Evolutionary conservation across 441 rosid species (phyloP).

Genomic region (Mallotus repandus): DNA sequence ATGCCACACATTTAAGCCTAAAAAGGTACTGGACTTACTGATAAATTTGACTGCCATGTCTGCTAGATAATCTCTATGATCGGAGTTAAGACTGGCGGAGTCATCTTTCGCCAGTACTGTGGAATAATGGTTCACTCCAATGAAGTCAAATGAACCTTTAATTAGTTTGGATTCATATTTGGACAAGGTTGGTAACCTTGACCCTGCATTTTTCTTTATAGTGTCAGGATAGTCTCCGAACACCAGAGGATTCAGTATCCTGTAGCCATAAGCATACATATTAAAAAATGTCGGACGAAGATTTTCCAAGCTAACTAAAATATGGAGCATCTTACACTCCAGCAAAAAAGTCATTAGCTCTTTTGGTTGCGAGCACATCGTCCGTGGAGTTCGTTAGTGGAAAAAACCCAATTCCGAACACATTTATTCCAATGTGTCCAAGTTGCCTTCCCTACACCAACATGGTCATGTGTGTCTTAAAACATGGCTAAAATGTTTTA

Average conservation of each 20-base stretch:
- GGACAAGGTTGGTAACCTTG: conserved; percentile 59
- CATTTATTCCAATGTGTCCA: conserved; percentile 53
- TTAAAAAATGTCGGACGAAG: not conserved
- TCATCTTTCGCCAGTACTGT: conserved; percentile 28
- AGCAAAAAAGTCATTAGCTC: conserved; percentile 44
- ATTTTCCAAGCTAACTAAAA: not conserved
- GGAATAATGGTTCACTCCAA: conserved; percentile 56
- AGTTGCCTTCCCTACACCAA: conserved; percentile 53
- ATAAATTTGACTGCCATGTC: conserved; percentile 38
- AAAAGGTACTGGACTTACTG: conserved; percentile 28
- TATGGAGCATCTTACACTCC: conserved; percentile 52
- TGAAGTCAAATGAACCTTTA: conserved; percentile 59
- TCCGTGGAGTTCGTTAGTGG: conserved; percentile 49
- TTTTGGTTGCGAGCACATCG: conserved; percentile 52
- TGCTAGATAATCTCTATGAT: conserved; percentile 37
- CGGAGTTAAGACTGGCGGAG: conserved; percentile 20
- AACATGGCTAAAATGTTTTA: too few species aligned
- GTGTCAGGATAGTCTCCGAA: conserved; percentile 67
- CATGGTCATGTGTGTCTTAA: too few species aligned
- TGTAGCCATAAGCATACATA: conserved; percentile 19
- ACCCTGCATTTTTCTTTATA: conserved; percentile 56
- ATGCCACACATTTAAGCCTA: too few species aligned
- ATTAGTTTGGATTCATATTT: conserved; percentile 41
- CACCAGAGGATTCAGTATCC: conserved; percentile 56
- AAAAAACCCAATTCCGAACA: conserved; percentile 30